Evolutionary conservation across 768 basidiomycete species (phyloP), one percentile per base, ranked within the genome.

Genomic region (Leccinum obscurum): DNA sequence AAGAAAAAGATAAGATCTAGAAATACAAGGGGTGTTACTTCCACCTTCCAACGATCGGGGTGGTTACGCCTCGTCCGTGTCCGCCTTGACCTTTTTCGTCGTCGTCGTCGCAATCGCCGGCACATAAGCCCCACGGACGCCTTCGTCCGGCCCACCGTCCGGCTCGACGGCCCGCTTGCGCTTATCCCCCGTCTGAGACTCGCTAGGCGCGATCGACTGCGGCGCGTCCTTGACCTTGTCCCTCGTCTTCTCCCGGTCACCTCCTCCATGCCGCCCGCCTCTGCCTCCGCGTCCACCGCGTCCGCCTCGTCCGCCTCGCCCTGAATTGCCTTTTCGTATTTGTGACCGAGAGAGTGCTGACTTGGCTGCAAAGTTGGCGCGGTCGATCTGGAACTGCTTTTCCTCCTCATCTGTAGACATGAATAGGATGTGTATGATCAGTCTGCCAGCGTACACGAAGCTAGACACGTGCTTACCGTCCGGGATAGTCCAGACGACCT

Each of bases 141-240:
- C 90, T 28, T 81, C 78, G 65, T 87, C 83, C 3, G 86, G 84
- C 0, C 87, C 90, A 64, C 90, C 90, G 66, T 92, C 90, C 2
- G 89, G 90, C 68, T 92, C 90, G 0, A 89, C 78, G 1, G 81
- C 85, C 41, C 89, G 83, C 71, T 92, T 93, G 60, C 90, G 78
- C 77, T 93, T 93, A 64, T 88, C 88, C 30, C 89, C 89, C 2
- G 77, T 71, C 60, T 77, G 77, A 46, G 83, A 84, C 8, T 77
- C 81, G 4, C 70, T 77, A 11, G 66, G 67, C 3, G 67, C 61
- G 20, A 70, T 54, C 5, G 53, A 64, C 11, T 75, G 65, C 11
- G 62, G 60, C 4, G 62, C 68, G 10, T 60, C 63, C 3, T 56
- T 66, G 17, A 59, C 62, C 22, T 61, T 63, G 37, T 54, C 53